These are phyloP conservation scores for Pichia inconspicua DNA, from an alignment of 1,139 yeast genomes.

Conservation along the genomic window DNA sequence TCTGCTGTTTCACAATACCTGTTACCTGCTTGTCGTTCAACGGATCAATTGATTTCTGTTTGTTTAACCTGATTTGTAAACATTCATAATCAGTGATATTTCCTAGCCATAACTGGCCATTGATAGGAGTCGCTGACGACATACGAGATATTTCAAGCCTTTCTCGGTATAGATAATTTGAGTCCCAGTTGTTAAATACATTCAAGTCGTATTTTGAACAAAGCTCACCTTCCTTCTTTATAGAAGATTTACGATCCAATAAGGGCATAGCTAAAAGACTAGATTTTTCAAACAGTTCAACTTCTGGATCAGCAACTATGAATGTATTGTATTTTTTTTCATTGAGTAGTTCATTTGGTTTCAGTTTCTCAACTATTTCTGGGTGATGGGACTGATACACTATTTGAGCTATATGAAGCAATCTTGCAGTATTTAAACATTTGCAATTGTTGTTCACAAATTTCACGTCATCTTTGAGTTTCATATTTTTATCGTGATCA, in stretches of 20 bases:
- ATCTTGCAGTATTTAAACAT: constrained; percentile 39
- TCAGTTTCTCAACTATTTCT: constrained; percentile 15
- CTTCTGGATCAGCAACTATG: constrained; percentile 20
- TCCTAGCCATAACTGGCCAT: constrained; percentile 62
- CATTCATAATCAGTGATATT: constrained; percentile 52
- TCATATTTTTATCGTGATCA: constrained; percentile 15
- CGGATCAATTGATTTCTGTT: constrained; percentile 4
- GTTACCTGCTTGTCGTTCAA: constrained; percentile 4
- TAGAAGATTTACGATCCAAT: constrained; percentile 16
- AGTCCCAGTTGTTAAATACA: constrained; percentile 55
- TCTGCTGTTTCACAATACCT: constrained; percentile 1
- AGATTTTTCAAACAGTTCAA: constrained; percentile 12
- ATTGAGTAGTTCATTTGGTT: not conserved
- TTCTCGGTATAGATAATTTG: constrained; percentile 65
- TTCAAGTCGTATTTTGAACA: constrained; percentile 26
- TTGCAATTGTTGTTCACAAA: constrained; percentile 24
- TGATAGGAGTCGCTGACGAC: constrained; percentile 65
- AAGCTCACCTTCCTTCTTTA: constrained; percentile 21
- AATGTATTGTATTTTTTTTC: constrained; percentile 24
- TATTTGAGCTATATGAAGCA: constrained; percentile 49
- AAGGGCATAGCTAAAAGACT: constrained; percentile 25
- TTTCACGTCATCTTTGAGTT: not conserved
- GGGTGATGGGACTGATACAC: constrained; percentile 29
- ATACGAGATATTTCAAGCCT: constrained; percentile 72
- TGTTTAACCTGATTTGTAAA: constrained; percentile 23